Evolutionary conservation across 495 filamentous ascomycete species (phyloP).

Genomic region (Rostrohypoxylon terebratum): DNA sequence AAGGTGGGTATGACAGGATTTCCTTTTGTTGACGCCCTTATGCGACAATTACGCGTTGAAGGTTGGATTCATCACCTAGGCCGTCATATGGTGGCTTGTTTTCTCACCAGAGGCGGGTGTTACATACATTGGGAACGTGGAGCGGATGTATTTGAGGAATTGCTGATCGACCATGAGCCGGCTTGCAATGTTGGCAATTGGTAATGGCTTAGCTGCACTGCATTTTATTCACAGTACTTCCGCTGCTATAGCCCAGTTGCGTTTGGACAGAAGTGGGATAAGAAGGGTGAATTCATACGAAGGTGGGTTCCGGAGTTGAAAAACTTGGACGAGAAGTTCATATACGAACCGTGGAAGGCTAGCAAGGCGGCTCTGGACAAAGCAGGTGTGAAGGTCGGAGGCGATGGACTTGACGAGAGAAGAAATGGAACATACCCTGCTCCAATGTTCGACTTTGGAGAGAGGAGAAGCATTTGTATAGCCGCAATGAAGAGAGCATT

Average conservation of each 20-base stretch:
- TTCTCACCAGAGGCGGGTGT: constrained; percentile 77
- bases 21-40: constrained; percentile 79
- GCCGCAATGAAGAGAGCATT: constrained; percentile 74
- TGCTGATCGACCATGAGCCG: constrained; percentile 76
- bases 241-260: constrained; percentile 74
- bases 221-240: constrained; percentile 74
- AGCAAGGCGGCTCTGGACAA: constrained; percentile 69
- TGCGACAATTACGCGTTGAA: constrained; percentile 75
- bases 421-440: constrained; percentile 67
- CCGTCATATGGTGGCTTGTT: constrained; percentile 77
- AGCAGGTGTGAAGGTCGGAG: constrained; percentile 67
- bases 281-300: constrained; percentile 68
- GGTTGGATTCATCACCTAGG: constrained; percentile 83
- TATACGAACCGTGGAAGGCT: constrained; percentile 81
- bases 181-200: constrained; percentile 78
- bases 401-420: constrained; percentile 57
- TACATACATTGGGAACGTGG: constrained; percentile 80
- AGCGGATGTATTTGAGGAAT: constrained; percentile 78
- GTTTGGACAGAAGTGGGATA: constrained; percentile 76
- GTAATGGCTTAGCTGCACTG: constrained; percentile 80
- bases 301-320: constrained; percentile 72
- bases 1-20: constrained; percentile 73
- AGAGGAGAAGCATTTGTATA: constrained; percentile 68
- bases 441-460: constrained; percentile 77
- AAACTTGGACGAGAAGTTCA: constrained; percentile 70